Evolutionary conservation across 2,329 filamentous ascomycete species (phyloP).

Genomic region (Trichophyton mentagrophytes): DNA sequence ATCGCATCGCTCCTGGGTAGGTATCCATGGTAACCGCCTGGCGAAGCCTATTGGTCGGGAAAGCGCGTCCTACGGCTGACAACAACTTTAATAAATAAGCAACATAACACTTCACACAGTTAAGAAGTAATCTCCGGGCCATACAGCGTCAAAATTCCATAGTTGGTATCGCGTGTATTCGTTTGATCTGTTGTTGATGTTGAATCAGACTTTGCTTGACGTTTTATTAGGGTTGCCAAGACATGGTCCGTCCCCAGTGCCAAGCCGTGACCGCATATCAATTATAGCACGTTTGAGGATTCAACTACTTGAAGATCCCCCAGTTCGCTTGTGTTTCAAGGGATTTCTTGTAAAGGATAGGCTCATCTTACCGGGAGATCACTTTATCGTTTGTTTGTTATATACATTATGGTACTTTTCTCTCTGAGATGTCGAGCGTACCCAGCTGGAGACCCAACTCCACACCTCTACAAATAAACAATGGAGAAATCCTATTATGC

Average conservation of each 20-base stretch:
- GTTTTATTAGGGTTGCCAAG: neutral
- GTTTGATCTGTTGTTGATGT: neutral
- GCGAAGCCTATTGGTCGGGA: neutral
- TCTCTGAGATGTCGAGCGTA: too few relatives aligned
- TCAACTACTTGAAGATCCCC: too few relatives aligned
- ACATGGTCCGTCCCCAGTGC: neutral
- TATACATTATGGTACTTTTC: too few relatives aligned
- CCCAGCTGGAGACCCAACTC: too few relatives aligned
- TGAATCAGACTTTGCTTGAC: neutral
- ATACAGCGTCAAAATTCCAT: neutral
- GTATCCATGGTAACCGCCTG: neutral
- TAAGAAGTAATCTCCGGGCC: neutral
- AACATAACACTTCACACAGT: neutral
- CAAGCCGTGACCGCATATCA: neutral
- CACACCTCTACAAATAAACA: too few relatives aligned
- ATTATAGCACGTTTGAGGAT: neutral
- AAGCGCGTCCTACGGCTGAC: neutral
- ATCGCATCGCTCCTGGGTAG: neutral
- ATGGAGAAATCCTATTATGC: neutral
- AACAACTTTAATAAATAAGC: neutral
- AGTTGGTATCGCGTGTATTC: neutral
- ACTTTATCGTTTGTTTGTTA: too few relatives aligned
- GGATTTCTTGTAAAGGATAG: too few relatives aligned
- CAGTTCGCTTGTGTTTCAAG: too few relatives aligned
- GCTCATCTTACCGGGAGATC: too few relatives aligned